These are phyloP conservation scores for Grammothele lineata DNA, from an alignment of 768 basidiomycete species.

Conservation along the genomic window DNA sequence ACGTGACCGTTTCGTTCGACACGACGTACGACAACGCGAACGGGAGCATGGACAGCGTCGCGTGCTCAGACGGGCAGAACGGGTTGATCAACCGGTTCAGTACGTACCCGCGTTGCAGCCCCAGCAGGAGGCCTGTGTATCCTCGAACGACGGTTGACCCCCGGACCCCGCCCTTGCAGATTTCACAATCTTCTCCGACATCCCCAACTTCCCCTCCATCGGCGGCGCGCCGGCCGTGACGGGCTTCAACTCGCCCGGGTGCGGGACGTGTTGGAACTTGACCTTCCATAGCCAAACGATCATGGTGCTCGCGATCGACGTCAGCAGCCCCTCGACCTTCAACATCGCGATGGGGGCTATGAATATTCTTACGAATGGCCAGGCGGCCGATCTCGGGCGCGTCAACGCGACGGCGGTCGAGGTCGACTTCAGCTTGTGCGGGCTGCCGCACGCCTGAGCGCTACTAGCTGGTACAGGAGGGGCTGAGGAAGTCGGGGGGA, in stretches of 20 bases:
- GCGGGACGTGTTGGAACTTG: constrained; percentile 59
- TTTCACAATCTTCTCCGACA: constrained; percentile 43
- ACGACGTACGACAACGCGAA: constrained; percentile 40
- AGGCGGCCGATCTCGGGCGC: constrained; percentile 17
- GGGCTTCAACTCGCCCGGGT: constrained; percentile 47
- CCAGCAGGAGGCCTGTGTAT: too few relatives aligned
- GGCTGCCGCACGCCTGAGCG: too few relatives aligned
- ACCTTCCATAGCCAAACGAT: constrained; percentile 43
- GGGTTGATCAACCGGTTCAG: constrained; percentile 40
- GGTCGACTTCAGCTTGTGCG: too few relatives aligned
- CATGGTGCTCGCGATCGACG: constrained; percentile 49
- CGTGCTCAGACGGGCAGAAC: constrained; percentile 49
- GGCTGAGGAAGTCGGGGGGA: too few relatives aligned
- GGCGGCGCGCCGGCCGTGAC: constrained; percentile 49
- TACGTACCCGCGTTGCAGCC: background rate
- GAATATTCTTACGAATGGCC: constrained; percentile 20
- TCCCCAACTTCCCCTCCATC: constrained; percentile 56
- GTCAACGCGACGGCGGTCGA: constrained; percentile 22
- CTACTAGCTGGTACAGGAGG: too few relatives aligned
- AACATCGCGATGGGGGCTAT: constrained; percentile 29
- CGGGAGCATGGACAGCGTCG: constrained; percentile 38
- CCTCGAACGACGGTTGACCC: too few relatives aligned
- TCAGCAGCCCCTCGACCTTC: constrained; percentile 34
- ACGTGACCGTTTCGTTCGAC: constrained; percentile 37
- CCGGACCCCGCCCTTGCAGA: background rate